Conservation (phyloP, 805 yeast species). For the Starmerella sp. region DNA sequence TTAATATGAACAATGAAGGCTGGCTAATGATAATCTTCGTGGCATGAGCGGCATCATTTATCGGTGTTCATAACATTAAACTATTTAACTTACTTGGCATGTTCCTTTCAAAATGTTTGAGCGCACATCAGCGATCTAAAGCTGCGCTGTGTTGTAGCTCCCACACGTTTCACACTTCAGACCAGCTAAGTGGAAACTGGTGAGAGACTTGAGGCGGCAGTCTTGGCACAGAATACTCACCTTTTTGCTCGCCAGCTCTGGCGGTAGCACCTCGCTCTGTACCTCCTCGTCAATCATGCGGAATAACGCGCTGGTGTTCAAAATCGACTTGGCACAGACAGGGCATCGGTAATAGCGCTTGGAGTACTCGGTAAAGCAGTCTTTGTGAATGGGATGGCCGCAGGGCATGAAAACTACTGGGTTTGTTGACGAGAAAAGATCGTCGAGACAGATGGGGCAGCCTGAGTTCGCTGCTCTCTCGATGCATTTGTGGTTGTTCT, state of each 20-base stretch:
- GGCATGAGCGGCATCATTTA: not conserved
- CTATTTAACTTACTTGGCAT: not conserved
- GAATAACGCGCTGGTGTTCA: conserved; percentile 82
- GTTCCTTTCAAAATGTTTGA: too few species aligned
- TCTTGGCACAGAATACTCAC: conserved; percentile 64
- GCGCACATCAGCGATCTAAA: not conserved
- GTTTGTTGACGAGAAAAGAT: conserved; percentile 68
- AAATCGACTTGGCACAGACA: conserved; percentile 69
- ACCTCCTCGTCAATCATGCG: conserved; percentile 79
- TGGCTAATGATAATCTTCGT: too few species aligned
- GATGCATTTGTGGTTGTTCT: conserved; percentile 69
- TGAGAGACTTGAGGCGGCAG: conserved; percentile 71
- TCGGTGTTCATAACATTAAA: not conserved
- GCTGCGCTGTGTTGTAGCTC: conserved; percentile 59
- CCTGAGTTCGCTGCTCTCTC: conserved; percentile 80
- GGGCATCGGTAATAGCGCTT: conserved; percentile 85
- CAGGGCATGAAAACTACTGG: conserved; percentile 87
- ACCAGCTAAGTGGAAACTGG: conserved; percentile 73
- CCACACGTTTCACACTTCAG: conserved; percentile 76
- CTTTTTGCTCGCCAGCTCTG: conserved; percentile 65
- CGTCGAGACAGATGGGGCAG: conserved; percentile 89
- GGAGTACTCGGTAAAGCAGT: conserved; percentile 71
- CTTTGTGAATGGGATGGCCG: conserved; percentile 87
- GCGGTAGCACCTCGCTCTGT: conserved; percentile 61
- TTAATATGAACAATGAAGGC: not conserved